Conservation (phyloP, 768 basidiomycete species). For the Panellus pusillus region DNA sequence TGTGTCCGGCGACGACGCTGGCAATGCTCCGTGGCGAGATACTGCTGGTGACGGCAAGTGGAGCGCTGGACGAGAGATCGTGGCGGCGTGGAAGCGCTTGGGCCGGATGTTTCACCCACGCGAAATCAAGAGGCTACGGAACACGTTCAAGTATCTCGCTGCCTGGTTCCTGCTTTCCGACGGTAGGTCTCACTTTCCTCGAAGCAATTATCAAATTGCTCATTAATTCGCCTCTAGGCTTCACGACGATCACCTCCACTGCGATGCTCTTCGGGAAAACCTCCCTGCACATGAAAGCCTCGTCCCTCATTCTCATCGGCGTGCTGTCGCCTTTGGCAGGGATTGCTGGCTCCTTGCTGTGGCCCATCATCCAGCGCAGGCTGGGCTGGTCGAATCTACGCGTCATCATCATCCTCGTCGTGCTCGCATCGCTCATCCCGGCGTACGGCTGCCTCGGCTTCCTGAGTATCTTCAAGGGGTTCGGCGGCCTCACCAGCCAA, state of each 20-base stretch:
- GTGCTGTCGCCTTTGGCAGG: conserved; percentile 76
- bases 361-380: conserved; percentile 71
- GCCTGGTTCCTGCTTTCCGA: conserved; percentile 97
- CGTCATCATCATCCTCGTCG: conserved; percentile 66
- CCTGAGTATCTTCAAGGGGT: conserved; percentile 52
- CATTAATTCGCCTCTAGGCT: conserved; percentile 46
- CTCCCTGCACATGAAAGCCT: conserved; percentile 74
- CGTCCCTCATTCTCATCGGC: conserved; percentile 77
- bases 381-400: conserved; percentile 65
- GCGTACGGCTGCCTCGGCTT: conserved; percentile 86
- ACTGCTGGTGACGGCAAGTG: conserved; percentile 22
- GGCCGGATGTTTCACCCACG: conserved; percentile 70
- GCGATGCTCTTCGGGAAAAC: conserved; percentile 94
- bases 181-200: conserved; percentile 44
- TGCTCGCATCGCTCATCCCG: conserved; percentile 66
- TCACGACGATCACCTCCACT: conserved; percentile 90
- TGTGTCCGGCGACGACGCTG: conserved; percentile 4
- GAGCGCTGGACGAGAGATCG: conserved; percentile 45
- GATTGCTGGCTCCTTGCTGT: conserved; percentile 80
- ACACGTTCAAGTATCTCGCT: conserved; percentile 86
- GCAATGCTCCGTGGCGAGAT: conserved; percentile 13
- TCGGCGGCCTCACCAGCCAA: conserved; percentile 76
- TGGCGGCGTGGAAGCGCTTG: conserved; percentile 73
- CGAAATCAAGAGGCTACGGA: conserved; percentile 71
- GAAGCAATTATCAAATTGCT: not conserved